A percentile compares a stretch with the other conserved stretches of the same genome.
phyloP scores from a whole-genome alignment of 2,329 filamentous ascomycete genomes.

The Aspergillus melleus region DNA sequence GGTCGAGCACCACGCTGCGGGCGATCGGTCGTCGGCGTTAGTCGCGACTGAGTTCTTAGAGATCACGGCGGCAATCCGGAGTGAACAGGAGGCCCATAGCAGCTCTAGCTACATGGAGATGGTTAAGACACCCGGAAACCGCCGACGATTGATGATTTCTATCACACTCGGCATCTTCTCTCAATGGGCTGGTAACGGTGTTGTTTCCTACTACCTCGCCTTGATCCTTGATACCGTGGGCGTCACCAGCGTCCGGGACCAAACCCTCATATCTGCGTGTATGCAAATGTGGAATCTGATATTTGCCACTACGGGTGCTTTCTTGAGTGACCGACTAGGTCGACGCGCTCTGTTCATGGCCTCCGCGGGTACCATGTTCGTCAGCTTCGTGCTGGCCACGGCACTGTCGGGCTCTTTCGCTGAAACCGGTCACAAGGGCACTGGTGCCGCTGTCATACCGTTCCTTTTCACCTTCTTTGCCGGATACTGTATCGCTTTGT shows the following conservation, averaged over 20 bases:
- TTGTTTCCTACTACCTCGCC: slow-evolving; percentile 21
- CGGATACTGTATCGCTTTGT: slow-evolving; percentile 23
- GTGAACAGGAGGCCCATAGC: slow-evolving; percentile 15
- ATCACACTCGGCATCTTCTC: slow-evolving; percentile 14
- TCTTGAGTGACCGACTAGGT: slow-evolving; percentile 20
- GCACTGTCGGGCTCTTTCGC: slow-evolving; percentile 26
- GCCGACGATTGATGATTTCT: slow-evolving; percentile 15
- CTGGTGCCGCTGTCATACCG: slow-evolving; percentile 28
- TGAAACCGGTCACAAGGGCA: slow-evolving; percentile 5
- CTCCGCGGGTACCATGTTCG: slow-evolving; percentile 21
- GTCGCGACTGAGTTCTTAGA: slow-evolving; percentile 20
- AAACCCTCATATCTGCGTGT: slow-evolving; percentile 17
- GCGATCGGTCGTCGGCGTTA: slow-evolving; percentile 18
- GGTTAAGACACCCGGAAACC: slow-evolving; percentile 15
- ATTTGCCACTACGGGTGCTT: slow-evolving; percentile 19
- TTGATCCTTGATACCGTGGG: slow-evolving; percentile 21
- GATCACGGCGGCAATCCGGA: slow-evolving; percentile 17
- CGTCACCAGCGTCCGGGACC: slow-evolving; percentile 16
- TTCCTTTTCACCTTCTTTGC: slow-evolving; percentile 31
- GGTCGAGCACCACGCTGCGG: slow-evolving; percentile 20
- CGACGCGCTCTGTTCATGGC: slow-evolving; percentile 22
- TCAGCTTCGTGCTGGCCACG: slow-evolving; percentile 21
- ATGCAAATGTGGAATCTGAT: slow-evolving; percentile 27
- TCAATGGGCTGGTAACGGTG: slow-evolving; percentile 30
- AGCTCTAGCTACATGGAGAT: slow-evolving; percentile 20